Evolutionary conservation across 371 early-diverging fungal species (phyloP), one percentile per base, ranked within the genome.

Genomic region (Rhizopus delemar): DNA sequence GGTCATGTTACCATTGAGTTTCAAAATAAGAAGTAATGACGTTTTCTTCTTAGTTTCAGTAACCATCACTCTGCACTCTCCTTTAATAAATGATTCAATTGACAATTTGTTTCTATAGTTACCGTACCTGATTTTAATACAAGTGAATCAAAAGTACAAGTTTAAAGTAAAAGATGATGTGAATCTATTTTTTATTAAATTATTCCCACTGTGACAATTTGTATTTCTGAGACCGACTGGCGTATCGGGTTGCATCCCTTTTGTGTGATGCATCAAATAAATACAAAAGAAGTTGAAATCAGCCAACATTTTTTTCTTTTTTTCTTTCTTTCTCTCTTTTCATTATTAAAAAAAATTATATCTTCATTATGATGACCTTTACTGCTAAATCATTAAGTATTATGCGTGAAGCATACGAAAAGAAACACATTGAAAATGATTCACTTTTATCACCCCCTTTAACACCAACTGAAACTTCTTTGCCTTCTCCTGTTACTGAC

Each of bases 191-290:
- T 11, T 38, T 38, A 38, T 38, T 22, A 22, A 22, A 22, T 22
- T 22, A 22, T 38, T 38, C 13, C 8, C 8, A 38, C 8, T 38
- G 39, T 38, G 48, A 22, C 22, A 48, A 15, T 15, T 5, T 48
- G 28, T 28, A 38, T 64, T 64, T 59, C 55, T 50, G 52, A 38
- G 39, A 48, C 65, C 65, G 65, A 56, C 53, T 50, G 48, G 66
- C 66, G 66, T 65, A 65, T 65, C 66, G 66, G 66, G 61, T 60
- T 51, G 48, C 66, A 61, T 61, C 62, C 62, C 58, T 61, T 65
- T 46, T 59, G 57, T 54, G 62, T 43, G 60, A 56, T 60, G 57
- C 60, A 60, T 51, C 32, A 8, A 38, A 61, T 38, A 50, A 65
- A 46, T 54, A 63, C 43, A 57, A 57, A 61, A 62, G 50, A 34